phyloP scores from a whole-genome alignment of 73 alveolate species.

The Uronychia setigera region DNA sequence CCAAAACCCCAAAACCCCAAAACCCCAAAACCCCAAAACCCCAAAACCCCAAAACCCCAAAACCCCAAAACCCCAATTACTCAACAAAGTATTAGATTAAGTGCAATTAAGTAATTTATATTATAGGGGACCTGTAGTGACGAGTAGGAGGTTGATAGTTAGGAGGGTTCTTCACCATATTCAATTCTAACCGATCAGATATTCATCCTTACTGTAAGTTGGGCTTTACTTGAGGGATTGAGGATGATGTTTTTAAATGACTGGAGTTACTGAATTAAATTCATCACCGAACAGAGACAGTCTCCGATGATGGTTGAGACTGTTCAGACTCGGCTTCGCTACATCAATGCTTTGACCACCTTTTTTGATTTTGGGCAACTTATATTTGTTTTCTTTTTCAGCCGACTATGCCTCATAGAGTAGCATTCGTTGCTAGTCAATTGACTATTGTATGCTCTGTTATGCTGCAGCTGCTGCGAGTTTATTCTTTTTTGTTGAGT shows the following conservation, averaged over 20 bases:
- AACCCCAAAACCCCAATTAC: too few relatives aligned
- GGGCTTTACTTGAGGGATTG: not conserved
- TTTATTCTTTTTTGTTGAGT: not conserved
- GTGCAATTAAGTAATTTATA: too few relatives aligned
- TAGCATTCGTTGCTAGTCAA: not conserved
- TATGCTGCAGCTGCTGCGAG: too few relatives aligned
- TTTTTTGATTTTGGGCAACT: not conserved
- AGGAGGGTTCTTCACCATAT: too few relatives aligned
- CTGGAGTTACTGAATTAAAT: not conserved
- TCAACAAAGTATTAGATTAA: too few relatives aligned
- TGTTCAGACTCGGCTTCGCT: not conserved
- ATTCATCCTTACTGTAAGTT: not conserved
- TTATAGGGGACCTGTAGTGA: too few relatives aligned
- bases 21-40: too few relatives aligned
- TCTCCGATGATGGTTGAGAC: not conserved
- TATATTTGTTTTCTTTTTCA: not conserved
- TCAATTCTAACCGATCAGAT: too few relatives aligned
- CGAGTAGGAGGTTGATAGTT: too few relatives aligned
- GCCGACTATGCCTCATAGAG: not conserved
- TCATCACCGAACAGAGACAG: not conserved
- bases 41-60: too few relatives aligned
- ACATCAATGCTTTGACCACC: too few relatives aligned
- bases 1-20: constrained; percentile 51
- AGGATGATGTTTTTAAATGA: not conserved
- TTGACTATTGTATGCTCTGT: not conserved